A percentile compares a stretch with the other conserved stretches of the same genome.
Evolutionary conservation across 2,329 filamentous ascomycete species (phyloP).

Genomic region (Pseudocercospora crystallina): DNA sequence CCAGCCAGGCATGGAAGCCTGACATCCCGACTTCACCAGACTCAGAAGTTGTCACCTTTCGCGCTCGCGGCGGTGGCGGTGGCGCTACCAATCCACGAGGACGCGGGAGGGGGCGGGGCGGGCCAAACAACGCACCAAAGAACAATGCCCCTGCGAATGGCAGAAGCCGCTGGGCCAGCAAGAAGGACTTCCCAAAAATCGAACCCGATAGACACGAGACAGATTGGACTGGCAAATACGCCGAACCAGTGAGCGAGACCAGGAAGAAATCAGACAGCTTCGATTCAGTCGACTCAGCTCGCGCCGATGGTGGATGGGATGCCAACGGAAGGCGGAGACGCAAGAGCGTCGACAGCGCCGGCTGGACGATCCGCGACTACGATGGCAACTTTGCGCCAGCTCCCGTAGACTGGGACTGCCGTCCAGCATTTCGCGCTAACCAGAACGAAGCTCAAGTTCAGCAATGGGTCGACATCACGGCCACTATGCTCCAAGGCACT

Average conservation of each 20-base stretch:
- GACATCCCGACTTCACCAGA: too few relatives aligned
- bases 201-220: slow-evolving; percentile 22
- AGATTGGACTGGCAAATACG: slow-evolving; percentile 16
- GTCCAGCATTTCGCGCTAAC: slow-evolving; percentile 28
- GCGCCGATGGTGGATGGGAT: slow-evolving; percentile 21
- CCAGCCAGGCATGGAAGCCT: too few relatives aligned
- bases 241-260: slow-evolving; percentile 7
- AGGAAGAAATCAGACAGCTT: neutral
- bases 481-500: slow-evolving; percentile 6
- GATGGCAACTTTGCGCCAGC: slow-evolving; percentile 48
- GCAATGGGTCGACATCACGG: slow-evolving; percentile 27
- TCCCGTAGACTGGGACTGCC: slow-evolving; percentile 48
- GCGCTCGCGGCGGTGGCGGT: too few relatives aligned
- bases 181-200: slow-evolving; percentile 19
- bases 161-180: neutral
- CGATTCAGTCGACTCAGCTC: slow-evolving; percentile 15
- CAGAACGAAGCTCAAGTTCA: slow-evolving; percentile 29
- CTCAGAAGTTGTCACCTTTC: too few relatives aligned
- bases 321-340: slow-evolving; percentile 1
- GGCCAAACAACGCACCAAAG: too few relatives aligned
- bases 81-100: too few relatives aligned
- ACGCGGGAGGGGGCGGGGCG: too few relatives aligned
- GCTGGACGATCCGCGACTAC: slow-evolving; percentile 39
- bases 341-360: slow-evolving; percentile 9
- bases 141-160: too few relatives aligned